Evolutionary conservation across 495 filamentous ascomycete species (phyloP).

Genomic region (Symbiotaphrina buchneri): DNA sequence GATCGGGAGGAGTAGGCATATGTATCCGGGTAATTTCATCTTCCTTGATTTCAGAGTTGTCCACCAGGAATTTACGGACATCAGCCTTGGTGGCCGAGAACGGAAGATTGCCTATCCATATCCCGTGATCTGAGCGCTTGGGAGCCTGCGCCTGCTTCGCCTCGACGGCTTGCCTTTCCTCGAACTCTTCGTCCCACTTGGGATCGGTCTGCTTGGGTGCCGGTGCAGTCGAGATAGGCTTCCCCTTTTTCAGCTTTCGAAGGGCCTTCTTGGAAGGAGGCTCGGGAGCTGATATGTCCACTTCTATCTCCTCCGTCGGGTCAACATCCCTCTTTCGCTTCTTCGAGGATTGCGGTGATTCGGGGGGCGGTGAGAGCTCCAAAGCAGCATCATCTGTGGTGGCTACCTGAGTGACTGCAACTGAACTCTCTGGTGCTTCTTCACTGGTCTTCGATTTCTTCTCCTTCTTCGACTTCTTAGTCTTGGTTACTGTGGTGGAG

Average conservation of each 20-base stretch:
- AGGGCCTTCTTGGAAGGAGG: constrained; percentile 83
- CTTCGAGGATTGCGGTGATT: constrained; percentile 3
- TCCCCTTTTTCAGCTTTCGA: constrained; percentile 60
- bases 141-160: constrained; percentile 14
- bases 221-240: constrained; percentile 16
- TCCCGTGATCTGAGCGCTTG: constrained; percentile 53
- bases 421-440: not conserved
- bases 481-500: not conserved
- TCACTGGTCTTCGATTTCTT: not conserved
- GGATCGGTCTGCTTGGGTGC: constrained; percentile 10
- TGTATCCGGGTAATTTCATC: constrained; percentile 62
- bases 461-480: not conserved
- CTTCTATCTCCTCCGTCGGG: constrained; percentile 43
- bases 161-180: constrained; percentile 11
- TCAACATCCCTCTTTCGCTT: constrained; percentile 15
- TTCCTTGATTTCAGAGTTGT: constrained; percentile 39
- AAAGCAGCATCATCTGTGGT: not conserved
- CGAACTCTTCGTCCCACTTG: constrained; percentile 17
- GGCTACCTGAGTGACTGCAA: too few relatives aligned
- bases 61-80: constrained; percentile 54
- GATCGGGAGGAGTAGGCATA: constrained; percentile 29
- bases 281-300: constrained; percentile 70
- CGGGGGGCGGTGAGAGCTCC: not conserved
- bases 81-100: constrained; percentile 54
- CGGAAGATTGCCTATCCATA: constrained; percentile 91